These are phyloP conservation scores for Coccomyxa sp. DNA, from an alignment of 139 green algal species.

Conservation along the genomic window DNA sequence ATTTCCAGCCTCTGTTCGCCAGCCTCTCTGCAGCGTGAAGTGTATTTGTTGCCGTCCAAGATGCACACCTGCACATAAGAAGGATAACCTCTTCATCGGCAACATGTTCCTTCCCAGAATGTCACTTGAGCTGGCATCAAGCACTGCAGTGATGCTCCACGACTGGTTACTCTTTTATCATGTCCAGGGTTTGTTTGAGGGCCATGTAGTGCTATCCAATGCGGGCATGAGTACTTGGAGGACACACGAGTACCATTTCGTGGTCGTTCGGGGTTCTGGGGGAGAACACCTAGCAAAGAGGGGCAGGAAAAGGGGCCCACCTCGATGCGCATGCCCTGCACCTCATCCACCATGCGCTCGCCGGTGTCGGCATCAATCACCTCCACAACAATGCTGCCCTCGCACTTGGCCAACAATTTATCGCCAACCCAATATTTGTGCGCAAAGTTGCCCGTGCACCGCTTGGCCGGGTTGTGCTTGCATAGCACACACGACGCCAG, in stretches of 20 bases:
- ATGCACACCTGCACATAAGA: slow-evolving; percentile 11
- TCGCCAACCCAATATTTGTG: slow-evolving; percentile 31
- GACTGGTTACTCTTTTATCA: too few relatives aligned
- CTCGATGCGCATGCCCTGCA: slow-evolving; percentile 9
- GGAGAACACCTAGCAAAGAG: too few relatives aligned
- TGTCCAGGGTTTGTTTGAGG: background rate
- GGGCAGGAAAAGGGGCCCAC: background rate
- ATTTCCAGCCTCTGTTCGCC: slow-evolving; percentile 25
- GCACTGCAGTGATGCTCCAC: background rate
- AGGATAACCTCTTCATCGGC: too few relatives aligned
- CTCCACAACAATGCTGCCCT: slow-evolving; percentile 27
- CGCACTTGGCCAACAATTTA: slow-evolving; percentile 31
- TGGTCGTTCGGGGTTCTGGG: too few relatives aligned
- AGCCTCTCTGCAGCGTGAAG: slow-evolving; percentile 13
- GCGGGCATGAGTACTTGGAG: too few relatives aligned
- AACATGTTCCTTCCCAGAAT: background rate
- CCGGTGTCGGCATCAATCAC: slow-evolving; percentile 16
- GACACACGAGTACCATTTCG: too few relatives aligned
- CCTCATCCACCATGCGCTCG: slow-evolving; percentile 9
- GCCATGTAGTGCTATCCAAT: background rate
- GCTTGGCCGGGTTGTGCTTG: slow-evolving; percentile 36
- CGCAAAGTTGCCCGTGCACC: slow-evolving; percentile 32
- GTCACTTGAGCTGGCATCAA: background rate
- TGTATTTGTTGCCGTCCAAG: slow-evolving; percentile 33
- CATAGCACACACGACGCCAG: slow-evolving; percentile 19